Evolutionary conservation across 495 filamentous ascomycete species (phyloP).

Genomic region (Monascus purpureus): DNA sequence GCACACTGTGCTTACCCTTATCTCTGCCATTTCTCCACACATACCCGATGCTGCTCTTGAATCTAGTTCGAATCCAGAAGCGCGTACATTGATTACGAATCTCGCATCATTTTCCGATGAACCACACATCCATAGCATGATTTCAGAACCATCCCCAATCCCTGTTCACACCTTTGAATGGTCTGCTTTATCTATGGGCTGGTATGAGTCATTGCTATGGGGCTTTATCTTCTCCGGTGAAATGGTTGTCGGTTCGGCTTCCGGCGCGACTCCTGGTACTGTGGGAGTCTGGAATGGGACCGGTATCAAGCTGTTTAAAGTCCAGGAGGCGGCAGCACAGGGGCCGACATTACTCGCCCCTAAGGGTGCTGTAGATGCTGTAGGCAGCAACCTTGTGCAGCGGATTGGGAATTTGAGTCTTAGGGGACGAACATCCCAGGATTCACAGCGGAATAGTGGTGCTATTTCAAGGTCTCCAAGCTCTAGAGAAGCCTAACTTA

Average conservation of each 20-base stretch:
- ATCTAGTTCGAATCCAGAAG: conserved; percentile 19
- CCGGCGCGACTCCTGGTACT: conserved; percentile 45
- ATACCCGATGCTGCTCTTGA: conserved; percentile 28
- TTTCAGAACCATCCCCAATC: conserved; percentile 53
- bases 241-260: conserved; percentile 60
- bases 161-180: conserved; percentile 89
- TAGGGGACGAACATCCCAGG: conserved; percentile 26
- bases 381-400: conserved; percentile 81
- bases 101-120: conserved; percentile 51
- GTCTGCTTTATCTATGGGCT: conserved; percentile 82
- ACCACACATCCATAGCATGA: conserved; percentile 45
- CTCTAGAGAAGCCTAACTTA: background rate
- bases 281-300: conserved; percentile 97
- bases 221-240: conserved; percentile 87
- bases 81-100: conserved; percentile 27
- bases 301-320: conserved; percentile 70
- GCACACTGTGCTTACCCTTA: conserved; percentile 75
- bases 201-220: conserved; percentile 94
- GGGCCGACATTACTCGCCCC: conserved; percentile 73
- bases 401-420: conserved; percentile 68
- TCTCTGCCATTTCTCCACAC: conserved; percentile 40
- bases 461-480: background rate
- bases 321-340: conserved; percentile 68
- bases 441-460: conserved; percentile 5
- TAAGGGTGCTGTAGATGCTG: conserved; percentile 86